Conservation (phyloP, 106 monocot genomes). For the Dendrobium nobile region DNA sequence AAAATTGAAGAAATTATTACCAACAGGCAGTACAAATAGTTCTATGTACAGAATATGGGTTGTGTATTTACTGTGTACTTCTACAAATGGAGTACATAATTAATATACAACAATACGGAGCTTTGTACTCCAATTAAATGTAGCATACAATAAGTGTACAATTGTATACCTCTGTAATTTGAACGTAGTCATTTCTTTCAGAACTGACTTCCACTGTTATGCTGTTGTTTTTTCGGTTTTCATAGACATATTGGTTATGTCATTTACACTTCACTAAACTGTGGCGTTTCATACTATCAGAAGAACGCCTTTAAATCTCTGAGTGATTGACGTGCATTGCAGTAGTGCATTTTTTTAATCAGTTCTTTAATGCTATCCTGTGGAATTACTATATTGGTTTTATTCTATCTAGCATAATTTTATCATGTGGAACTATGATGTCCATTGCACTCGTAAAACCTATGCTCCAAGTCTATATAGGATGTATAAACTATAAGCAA, state of each 20-base stretch:
- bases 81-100: too few species aligned
- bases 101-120: too few species aligned
- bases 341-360: neutral
- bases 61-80: too few species aligned
- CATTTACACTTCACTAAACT: neutral
- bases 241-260: neutral
- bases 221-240: neutral
- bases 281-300: neutral
- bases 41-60: too few species aligned
- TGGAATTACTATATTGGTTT: neutral
- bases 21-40: too few species aligned
- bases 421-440: neutral
- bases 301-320: neutral
- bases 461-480: neutral
- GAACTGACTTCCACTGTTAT: neutral
- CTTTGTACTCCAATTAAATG: too few species aligned
- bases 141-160: too few species aligned
- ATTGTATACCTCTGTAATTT: too few species aligned
- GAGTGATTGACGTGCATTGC: neutral
- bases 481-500: neutral
- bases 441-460: neutral
- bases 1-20: neutral
- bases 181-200: neutral
- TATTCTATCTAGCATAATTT: neutral
- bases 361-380: neutral